phyloP scores from a whole-genome alignment of 305 asterid genomes.

The Solanum chacoense region DNA sequence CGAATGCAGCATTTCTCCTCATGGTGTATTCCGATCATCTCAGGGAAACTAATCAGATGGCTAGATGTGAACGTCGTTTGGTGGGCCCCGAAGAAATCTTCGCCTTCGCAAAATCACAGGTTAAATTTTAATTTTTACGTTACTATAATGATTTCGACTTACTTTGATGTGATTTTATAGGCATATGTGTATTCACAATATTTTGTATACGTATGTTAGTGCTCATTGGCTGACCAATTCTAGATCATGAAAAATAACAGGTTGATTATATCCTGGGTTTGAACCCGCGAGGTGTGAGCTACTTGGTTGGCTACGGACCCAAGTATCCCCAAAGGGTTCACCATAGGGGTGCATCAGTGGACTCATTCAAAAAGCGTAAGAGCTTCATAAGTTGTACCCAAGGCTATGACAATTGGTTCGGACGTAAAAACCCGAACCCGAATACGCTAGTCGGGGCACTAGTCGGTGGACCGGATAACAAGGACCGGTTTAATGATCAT shows the following conservation, averaged over 20 bases:
- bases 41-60: conserved; percentile 30
- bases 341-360: conserved; percentile 69
- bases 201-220: neutral
- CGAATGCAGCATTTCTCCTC: conserved; percentile 44
- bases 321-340: conserved; percentile 55
- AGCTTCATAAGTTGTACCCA: conserved; percentile 72
- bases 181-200: neutral
- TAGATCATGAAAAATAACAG: conserved; percentile 25
- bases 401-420: conserved; percentile 63
- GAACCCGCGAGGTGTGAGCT: conserved; percentile 64
- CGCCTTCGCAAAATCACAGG: conserved; percentile 44
- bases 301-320: conserved; percentile 64
- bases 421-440: conserved; percentile 46
- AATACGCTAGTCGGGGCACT: conserved; percentile 58
- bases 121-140: too few relatives aligned
- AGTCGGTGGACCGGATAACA: conserved; percentile 64
- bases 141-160: too few relatives aligned
- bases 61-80: conserved; percentile 25
- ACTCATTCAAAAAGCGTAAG: conserved; percentile 34
- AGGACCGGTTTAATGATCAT: conserved; percentile 45
- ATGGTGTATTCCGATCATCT: conserved; percentile 51
- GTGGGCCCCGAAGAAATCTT: conserved; percentile 38
- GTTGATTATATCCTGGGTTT: conserved; percentile 65
- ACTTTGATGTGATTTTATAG: too few relatives aligned
- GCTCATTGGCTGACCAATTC: neutral